Evolutionary conservation across 1,139 yeast genomes (phyloP).

Genomic region (Geotrichum reessii): DNA sequence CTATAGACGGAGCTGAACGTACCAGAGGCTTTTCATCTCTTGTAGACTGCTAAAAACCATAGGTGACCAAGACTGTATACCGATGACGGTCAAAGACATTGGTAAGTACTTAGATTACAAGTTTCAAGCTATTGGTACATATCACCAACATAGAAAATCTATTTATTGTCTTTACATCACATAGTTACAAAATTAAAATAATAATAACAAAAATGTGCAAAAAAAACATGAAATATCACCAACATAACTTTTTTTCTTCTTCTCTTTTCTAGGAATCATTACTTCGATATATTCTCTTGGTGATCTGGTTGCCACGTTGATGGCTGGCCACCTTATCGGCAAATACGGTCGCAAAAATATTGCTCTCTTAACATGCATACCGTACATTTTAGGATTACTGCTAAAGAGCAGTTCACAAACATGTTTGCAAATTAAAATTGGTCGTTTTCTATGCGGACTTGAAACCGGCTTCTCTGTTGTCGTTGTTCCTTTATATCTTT

Average conservation of each 20-base stretch:
- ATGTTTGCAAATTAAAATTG: constrained; percentile 48
- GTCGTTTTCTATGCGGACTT: constrained; percentile 72
- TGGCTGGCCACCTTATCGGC: constrained; percentile 69
- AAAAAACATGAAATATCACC: too few relatives aligned
- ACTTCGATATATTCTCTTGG: constrained; percentile 84
- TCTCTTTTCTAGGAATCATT: constrained; percentile 40
- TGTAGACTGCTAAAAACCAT: constrained; percentile 39
- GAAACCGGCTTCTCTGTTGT: constrained; percentile 89
- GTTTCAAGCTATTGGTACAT: too few relatives aligned
- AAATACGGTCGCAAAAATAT: constrained; percentile 57
- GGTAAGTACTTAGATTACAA: constrained; percentile 41
- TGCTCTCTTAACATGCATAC: constrained; percentile 49
- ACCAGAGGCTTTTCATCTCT: constrained; percentile 59
- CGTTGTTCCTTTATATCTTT: constrained; percentile 71
- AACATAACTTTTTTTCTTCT: neutral
- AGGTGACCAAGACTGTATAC: constrained; percentile 47
- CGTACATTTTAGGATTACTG: constrained; percentile 64
- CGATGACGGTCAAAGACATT: constrained; percentile 55
- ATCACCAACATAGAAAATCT: too few relatives aligned
- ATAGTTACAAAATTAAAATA: neutral
- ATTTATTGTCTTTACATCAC: too few relatives aligned
- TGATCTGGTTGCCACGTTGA: constrained; percentile 71
- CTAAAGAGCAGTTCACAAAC: constrained; percentile 51
- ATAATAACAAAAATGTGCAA: neutral
- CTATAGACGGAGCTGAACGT: constrained; percentile 71